Evolutionary conservation across 164 flowering plant genomes (phyloP).

Genomic region (Piper longum): DNA sequence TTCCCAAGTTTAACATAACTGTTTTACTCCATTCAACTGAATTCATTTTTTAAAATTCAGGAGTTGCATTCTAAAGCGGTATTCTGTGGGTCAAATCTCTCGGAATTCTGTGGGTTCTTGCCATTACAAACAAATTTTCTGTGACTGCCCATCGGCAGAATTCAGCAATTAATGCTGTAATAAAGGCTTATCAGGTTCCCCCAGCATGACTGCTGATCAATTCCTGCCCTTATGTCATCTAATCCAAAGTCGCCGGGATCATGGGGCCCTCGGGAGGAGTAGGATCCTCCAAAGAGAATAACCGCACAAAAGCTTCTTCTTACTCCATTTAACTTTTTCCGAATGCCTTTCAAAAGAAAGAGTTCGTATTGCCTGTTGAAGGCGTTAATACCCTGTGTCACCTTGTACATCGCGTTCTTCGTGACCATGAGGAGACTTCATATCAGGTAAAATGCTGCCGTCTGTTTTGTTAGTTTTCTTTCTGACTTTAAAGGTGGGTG

Average conservation of each 20-base stretch:
- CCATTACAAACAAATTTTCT: slow-evolving; percentile 85
- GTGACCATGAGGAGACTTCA: slow-evolving; percentile 60
- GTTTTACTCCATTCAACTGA: too few relatives aligned
- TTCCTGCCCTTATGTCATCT: slow-evolving; percentile 67
- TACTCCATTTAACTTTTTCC: slow-evolving; percentile 53
- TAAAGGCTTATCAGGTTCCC: slow-evolving; percentile 69
- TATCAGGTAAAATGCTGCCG: slow-evolving; percentile 39
- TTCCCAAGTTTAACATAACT: too few relatives aligned
- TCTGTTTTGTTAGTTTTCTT: not conserved
- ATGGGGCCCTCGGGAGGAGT: slow-evolving; percentile 19
- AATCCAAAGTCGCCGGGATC: slow-evolving; percentile 35
- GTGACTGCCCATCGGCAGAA: slow-evolving; percentile 91
- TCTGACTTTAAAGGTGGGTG: too few relatives aligned
- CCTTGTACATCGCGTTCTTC: slow-evolving; percentile 56
- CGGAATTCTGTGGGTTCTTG: slow-evolving; percentile 92
- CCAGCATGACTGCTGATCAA: slow-evolving; percentile 52
- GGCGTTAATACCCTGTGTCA: slow-evolving; percentile 59
- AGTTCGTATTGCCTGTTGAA: slow-evolving; percentile 57
- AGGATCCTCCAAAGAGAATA: slow-evolving; percentile 21
- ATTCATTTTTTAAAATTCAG: slow-evolving; percentile 21
- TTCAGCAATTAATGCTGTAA: slow-evolving; percentile 47
- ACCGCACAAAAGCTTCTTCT: slow-evolving; percentile 33
- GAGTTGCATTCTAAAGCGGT: slow-evolving; percentile 52
- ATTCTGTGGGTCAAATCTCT: slow-evolving; percentile 83
- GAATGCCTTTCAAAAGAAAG: slow-evolving; percentile 65